phyloP scores from a whole-genome alignment of 352 stramenopile species.

The Detonula confervacea region DNA sequence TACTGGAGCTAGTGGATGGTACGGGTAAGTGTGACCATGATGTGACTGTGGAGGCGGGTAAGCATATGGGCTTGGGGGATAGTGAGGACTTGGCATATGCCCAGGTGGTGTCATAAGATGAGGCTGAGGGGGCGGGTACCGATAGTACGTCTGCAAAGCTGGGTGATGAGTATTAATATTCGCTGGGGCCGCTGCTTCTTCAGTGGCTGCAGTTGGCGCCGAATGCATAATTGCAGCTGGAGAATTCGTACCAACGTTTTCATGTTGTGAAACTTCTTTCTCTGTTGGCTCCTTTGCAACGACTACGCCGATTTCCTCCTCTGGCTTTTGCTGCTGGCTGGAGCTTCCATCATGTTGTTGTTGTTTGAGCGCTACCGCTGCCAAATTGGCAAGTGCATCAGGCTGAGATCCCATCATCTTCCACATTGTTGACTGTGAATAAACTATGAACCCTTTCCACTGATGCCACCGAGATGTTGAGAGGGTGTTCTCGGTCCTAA shows the following conservation, averaged over 20 bases:
- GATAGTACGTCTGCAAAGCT: not conserved
- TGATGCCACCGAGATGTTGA: no score
- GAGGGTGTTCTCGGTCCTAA: no score
- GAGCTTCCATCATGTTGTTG: not conserved
- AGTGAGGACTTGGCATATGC: no score
- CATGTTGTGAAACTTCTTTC: not conserved
- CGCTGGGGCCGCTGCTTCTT: not conserved
- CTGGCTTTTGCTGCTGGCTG: not conserved
- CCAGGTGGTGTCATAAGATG: not conserved
- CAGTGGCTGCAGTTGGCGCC: not conserved
- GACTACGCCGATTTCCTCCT: not conserved
- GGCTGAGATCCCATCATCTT: not conserved
- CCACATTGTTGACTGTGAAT: no score
- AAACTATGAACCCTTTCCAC: no score
- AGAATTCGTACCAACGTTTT: no score
- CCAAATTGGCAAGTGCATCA: conserved; percentile 23
- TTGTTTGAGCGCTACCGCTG: conserved; percentile 2
- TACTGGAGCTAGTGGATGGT: no score
- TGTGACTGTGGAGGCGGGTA: no score
- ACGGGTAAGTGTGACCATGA: no score
- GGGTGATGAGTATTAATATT: no score
- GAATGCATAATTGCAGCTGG: not conserved
- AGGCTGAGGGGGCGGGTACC: not conserved
- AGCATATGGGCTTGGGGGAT: no score
- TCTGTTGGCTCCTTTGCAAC: not conserved